Evolutionary conservation across 2,329 filamentous ascomycete species (phyloP).

Genomic region (Fusarium nelsonii): DNA sequence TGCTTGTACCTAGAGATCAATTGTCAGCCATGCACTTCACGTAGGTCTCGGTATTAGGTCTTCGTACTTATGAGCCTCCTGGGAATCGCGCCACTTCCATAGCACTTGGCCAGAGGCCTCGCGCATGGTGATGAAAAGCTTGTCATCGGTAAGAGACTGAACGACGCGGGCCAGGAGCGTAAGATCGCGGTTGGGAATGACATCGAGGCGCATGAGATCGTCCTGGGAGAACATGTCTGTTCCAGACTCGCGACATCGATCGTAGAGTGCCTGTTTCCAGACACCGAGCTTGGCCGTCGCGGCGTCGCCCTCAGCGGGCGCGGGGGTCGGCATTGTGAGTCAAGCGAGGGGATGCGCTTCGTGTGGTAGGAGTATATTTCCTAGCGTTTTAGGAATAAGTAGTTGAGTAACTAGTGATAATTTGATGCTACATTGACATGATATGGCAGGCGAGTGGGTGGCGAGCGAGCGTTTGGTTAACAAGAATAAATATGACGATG

Average conservation of each 20-base stretch:
- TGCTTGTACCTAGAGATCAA: slow-evolving; percentile 64
- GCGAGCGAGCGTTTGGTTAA: slow-evolving; percentile 5
- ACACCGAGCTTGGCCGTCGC: slow-evolving; percentile 60
- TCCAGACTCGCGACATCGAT: slow-evolving; percentile 64
- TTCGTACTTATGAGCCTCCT: slow-evolving; percentile 72
- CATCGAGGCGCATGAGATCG: slow-evolving; percentile 67
- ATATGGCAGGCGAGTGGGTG: slow-evolving; percentile 13
- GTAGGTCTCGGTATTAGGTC: neutral
- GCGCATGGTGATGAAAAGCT: slow-evolving; percentile 65
- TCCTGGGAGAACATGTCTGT: slow-evolving; percentile 68
- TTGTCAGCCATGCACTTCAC: slow-evolving; percentile 26
- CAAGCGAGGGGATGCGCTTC: slow-evolving; percentile 22
- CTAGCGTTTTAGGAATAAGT: neutral
- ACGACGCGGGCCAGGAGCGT: slow-evolving; percentile 67
- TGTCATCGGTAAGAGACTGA: slow-evolving; percentile 70
- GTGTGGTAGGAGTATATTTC: neutral
- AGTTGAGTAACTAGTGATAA: slow-evolving; percentile 3
- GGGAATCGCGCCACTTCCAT: slow-evolving; percentile 70
- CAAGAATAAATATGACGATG: slow-evolving; percentile 23
- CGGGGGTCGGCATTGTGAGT: slow-evolving; percentile 50
- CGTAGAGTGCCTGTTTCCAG: slow-evolving; percentile 69
- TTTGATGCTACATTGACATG: slow-evolving; percentile 48
- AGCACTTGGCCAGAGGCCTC: slow-evolving; percentile 56
- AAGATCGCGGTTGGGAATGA: slow-evolving; percentile 69
- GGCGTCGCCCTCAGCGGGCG: slow-evolving; percentile 49